These are phyloP conservation scores for Didymella sp. DNA, from an alignment of 2,329 filamentous ascomycete genomes.

Conservation along the genomic window DNA sequence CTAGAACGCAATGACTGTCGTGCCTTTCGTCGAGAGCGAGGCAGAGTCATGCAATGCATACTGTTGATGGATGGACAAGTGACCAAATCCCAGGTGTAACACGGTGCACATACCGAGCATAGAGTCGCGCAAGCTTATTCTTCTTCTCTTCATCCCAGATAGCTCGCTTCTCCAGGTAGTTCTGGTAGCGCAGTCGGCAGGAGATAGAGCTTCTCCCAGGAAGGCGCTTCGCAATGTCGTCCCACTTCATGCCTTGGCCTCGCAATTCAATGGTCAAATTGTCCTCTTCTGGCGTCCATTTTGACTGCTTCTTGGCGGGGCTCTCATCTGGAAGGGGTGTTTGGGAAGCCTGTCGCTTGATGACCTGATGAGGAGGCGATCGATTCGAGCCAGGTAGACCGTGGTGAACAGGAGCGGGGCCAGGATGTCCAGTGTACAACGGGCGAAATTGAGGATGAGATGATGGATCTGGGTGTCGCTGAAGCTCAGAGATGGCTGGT, in stretches of 20 bases:
- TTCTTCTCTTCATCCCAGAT: slow-evolving; percentile 98
- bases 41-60: neutral
- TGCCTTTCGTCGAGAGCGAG: neutral
- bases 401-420: slow-evolving; percentile 30
- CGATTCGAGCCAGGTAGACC: slow-evolving; percentile 36
- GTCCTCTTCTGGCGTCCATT: slow-evolving; percentile 95
- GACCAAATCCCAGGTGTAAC: slow-evolving; percentile 1
- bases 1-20: neutral
- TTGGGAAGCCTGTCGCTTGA: slow-evolving; percentile 49
- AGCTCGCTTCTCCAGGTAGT: slow-evolving; percentile 90
- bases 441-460: slow-evolving; percentile 49
- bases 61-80: neutral
- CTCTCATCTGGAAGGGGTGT: slow-evolving; percentile 47
- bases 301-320: slow-evolving; percentile 71
- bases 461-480: slow-evolving; percentile 50
- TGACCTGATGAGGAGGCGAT: slow-evolving; percentile 43
- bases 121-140: slow-evolving; percentile 92
- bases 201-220: slow-evolving; percentile 93
- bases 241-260: slow-evolving; percentile 95
- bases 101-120: slow-evolving; percentile 75
- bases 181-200: slow-evolving; percentile 94
- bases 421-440: slow-evolving; percentile 53
- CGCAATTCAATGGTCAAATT: slow-evolving; percentile 91
- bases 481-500: slow-evolving; percentile 49
- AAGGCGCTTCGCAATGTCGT: slow-evolving; percentile 91